Evolutionary conservation across 495 filamentous ascomycete genomes (phyloP).

Genomic region (Stereocaulon alpinum): DNA sequence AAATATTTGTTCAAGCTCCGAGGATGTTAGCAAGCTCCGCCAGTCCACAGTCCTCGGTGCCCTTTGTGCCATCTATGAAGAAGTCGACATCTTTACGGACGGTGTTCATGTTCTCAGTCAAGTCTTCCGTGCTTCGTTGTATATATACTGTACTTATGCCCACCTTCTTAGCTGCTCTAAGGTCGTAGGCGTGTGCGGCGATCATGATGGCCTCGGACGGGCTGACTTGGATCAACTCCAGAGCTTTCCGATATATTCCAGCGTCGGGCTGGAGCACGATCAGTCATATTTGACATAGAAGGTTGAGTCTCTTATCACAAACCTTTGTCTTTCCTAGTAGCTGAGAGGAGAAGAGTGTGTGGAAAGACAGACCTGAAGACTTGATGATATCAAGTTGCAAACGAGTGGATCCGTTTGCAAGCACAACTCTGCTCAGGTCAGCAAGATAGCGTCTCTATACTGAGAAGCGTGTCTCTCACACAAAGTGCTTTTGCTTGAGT

Average conservation of each 20-base stretch:
- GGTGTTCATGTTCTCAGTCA: constrained; percentile 38
- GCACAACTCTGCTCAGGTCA: constrained; percentile 26
- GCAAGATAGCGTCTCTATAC: not conserved
- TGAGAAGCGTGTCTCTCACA: not conserved
- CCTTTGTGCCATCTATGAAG: constrained; percentile 37
- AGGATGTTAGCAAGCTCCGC: constrained; percentile 11
- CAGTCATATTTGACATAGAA: not conserved
- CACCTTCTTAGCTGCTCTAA: constrained; percentile 34
- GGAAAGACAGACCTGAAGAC: constrained; percentile 39
- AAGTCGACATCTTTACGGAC: constrained; percentile 36
- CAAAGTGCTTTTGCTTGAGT: constrained; percentile 6
- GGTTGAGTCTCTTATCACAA: no score
- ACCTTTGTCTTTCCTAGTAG: constrained; percentile 29
- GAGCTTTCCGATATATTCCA: constrained; percentile 36
- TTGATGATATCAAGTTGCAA: constrained; percentile 42
- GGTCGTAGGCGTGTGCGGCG: constrained; percentile 45
- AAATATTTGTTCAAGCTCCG: not conserved
- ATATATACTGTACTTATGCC: constrained; percentile 45
- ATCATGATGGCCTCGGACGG: constrained; percentile 42
- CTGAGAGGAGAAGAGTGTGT: constrained; percentile 44
- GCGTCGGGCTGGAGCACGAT: constrained; percentile 35
- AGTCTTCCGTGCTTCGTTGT: constrained; percentile 44
- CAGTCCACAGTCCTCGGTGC: constrained; percentile 9
- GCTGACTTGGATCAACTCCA: constrained; percentile 33
- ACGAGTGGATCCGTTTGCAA: constrained; percentile 46